A percentile compares a stretch with the other conserved stretches of the same genome.
phyloP scores from a whole-genome alignment of 345 rosid species.

The Eutrema japonicum region DNA sequence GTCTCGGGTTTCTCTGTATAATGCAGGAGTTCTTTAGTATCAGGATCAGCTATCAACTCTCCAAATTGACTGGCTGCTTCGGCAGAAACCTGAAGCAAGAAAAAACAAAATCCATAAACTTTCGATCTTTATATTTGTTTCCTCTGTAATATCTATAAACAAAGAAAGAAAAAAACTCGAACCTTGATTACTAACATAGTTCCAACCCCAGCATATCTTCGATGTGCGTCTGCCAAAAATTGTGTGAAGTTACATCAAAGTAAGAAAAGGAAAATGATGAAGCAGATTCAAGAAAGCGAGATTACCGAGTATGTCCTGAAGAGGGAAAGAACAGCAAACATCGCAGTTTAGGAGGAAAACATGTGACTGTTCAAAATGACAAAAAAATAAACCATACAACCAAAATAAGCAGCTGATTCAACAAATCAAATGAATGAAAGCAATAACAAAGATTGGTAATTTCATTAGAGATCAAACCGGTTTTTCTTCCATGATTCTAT shows the following conservation, averaged over 20 bases:
- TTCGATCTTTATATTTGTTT: conserved; percentile 9
- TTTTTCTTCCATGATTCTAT: conserved; percentile 73
- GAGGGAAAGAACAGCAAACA: conserved; percentile 90
- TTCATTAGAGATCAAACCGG: conserved; percentile 53
- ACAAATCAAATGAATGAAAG: not conserved
- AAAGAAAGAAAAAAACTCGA: not conserved
- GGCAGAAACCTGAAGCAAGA: conserved; percentile 69
- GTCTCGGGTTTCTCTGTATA: conserved; percentile 94
- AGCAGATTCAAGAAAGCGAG: not conserved
- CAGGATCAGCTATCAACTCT: conserved; percentile 78
- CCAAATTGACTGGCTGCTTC: conserved; percentile 89
- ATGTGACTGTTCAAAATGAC: conserved; percentile 56
- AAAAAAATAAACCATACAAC: not conserved
- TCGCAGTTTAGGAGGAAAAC: conserved; percentile 76
- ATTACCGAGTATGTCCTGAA: conserved; percentile 71
- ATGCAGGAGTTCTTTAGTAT: conserved; percentile 76
- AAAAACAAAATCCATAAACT: not conserved
- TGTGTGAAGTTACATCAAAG: not conserved
- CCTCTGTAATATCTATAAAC: not conserved
- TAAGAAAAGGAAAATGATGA: conserved; percentile 1
- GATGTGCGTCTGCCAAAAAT: conserved; percentile 63
- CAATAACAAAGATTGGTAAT: not conserved
- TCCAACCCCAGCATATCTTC: conserved; percentile 71
- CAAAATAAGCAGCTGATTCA: not conserved
- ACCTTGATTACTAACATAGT: conserved; percentile 87